Evolutionary conservation across 1,284 basidiomycete species (phyloP).

Genomic region (Erythrobasidium hasegawianum): DNA sequence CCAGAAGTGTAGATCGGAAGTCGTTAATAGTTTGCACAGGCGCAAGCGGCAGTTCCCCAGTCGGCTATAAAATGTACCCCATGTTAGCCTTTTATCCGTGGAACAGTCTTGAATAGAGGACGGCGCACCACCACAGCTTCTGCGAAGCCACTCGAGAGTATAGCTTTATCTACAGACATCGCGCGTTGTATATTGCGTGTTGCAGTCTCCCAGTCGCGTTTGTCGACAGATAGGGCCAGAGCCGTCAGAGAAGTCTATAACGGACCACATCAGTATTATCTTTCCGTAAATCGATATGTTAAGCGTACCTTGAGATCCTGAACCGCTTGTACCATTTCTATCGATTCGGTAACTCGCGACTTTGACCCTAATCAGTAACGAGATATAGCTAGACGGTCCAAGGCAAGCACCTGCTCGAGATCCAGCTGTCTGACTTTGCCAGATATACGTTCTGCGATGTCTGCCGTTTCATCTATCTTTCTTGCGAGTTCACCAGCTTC

Average conservation of each 20-base stretch:
- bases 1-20: slow-evolving; percentile 69
- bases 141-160: slow-evolving; percentile 80
- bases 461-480: slow-evolving; percentile 40
- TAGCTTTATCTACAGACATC: slow-evolving; percentile 71
- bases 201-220: slow-evolving; percentile 91
- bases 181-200: slow-evolving; percentile 84
- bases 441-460: slow-evolving; percentile 73
- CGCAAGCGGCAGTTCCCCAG: slow-evolving; percentile 76
- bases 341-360: slow-evolving; percentile 44
- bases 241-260: slow-evolving; percentile 70
- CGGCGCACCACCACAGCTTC: slow-evolving; percentile 71
- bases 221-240: slow-evolving; percentile 71
- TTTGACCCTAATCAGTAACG: slow-evolving; percentile 61
- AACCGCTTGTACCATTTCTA: slow-evolving; percentile 47
- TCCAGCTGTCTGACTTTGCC: slow-evolving; percentile 81
- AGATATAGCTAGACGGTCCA: slow-evolving; percentile 45
- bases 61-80: slow-evolving; percentile 76
- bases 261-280: neutral
- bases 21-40: slow-evolving; percentile 75
- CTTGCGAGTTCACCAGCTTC: slow-evolving; percentile 41
- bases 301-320: slow-evolving; percentile 44
- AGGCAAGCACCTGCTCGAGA: slow-evolving; percentile 68
- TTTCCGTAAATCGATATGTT: neutral
- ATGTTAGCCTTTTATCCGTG: neutral
- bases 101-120: neutral